Evolutionary conservation across 768 basidiomycete species (phyloP), one percentile per base, ranked within the genome.

Genomic region (Panaeolus cyanescens): DNA sequence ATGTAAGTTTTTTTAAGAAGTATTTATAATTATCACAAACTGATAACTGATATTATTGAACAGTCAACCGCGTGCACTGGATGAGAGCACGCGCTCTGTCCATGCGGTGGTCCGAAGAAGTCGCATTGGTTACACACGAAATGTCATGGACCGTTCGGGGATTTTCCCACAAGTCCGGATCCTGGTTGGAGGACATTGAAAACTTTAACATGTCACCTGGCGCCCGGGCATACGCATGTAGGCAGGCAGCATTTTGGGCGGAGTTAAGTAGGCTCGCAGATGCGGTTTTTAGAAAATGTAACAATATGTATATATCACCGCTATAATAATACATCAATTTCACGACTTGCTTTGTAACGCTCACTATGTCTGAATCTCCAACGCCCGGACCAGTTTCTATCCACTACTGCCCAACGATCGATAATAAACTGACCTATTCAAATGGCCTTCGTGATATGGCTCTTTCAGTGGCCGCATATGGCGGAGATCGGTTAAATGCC

Each of bases 61-160:
- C 30, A 68, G 65, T 64, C 39, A 15, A 56, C 25, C 56, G 61
- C 20, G 62, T 68, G 17, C 65, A 68, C 36, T 68, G 67, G 65
- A 30, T 68, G 12, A 59, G 60, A 9, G 67, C 63, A 6, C 31
- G 62, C 17, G 61, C 65, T 4, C 59, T 63, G 45, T 30, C 25
- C 2, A 4, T 59, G 2, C n/a, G 63, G 31, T 65, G 65, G 65
- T 19, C 12, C 2, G 67, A 68, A 42, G 67, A 68, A 61, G 4
- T 32, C 0, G 32, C 25, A 15, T 36, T 67, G 2, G 6, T 67
- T 0, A 22, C 50, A 34, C 36, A 62, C 36, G 62, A 62, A n/a
- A 62, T 62, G 53, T 0, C 12, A 31, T 62, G 58, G 58, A 62
- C 58, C 0, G 50, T 54, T 13, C 13, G 33, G n/a, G 9, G 28